A percentile compares a stretch with the other conserved stretches of the same genome.
Evolutionary conservation across 345 rosid genomes (phyloP).

Genomic region (Populus davidiana): DNA sequence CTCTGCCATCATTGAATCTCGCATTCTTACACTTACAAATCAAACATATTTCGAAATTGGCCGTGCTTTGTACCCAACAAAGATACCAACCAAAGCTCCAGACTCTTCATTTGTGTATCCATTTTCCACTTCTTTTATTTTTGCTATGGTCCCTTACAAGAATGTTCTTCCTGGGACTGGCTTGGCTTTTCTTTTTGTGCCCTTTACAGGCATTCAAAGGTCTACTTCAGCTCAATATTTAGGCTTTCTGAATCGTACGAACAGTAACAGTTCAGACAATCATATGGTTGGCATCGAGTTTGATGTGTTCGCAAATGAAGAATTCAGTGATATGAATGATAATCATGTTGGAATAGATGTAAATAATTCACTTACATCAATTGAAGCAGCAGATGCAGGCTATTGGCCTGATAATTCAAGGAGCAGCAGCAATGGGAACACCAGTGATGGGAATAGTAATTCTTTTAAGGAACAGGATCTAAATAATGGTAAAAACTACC

Average conservation of each 20-base stretch:
- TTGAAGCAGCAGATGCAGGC: conserved; percentile 39
- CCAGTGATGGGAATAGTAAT: conserved; percentile 8
- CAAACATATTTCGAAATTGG: conserved; percentile 46
- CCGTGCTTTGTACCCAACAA: conserved; percentile 57
- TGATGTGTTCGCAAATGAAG: conserved; percentile 64
- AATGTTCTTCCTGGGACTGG: conserved; percentile 57
- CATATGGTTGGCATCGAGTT: conserved; percentile 61
- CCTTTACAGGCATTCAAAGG: conserved; percentile 37
- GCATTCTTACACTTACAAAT: conserved; percentile 60
- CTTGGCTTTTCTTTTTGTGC: conserved; percentile 56
- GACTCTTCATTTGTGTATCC: conserved; percentile 38
- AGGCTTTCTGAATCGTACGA: conserved; percentile 54
- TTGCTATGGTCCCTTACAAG: conserved; percentile 57
- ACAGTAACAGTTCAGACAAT: conserved; percentile 36
- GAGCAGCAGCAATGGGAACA: not conserved
- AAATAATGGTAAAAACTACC: conserved; percentile 68
- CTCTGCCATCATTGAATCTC: conserved; percentile 44
- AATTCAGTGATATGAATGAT: conserved; percentile 53
- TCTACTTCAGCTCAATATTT: conserved; percentile 50
- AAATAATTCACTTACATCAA: conserved; percentile 58
- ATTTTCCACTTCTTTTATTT: conserved; percentile 69
- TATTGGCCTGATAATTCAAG: conserved; percentile 37
- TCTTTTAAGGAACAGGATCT: conserved; percentile 50
- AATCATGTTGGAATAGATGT: conserved; percentile 78
- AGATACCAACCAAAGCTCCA: conserved; percentile 37